Evolutionary conservation across 768 basidiomycete species (phyloP), one percentile per base, ranked within the genome.

Genomic region (Plicaturopsis crispa): DNA sequence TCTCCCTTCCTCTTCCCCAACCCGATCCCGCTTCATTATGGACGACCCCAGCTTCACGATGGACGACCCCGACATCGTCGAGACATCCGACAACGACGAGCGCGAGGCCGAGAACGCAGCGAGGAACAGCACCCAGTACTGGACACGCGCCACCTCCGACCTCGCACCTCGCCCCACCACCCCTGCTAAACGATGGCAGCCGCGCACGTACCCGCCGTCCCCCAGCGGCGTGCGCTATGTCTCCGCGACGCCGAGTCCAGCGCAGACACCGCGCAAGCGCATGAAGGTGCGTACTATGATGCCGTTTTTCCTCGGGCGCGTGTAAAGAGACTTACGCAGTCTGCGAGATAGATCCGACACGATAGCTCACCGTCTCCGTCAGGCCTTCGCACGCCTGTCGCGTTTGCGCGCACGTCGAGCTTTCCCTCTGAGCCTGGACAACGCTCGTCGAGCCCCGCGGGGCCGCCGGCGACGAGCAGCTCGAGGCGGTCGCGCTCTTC

Each of bases 71-170:
- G 75, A 75, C 31, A 50, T 72, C 34, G 70, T 82, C 11, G 76
- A 76, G 48, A 80, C 80, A 13, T 81, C 79, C 4, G 80, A 83
- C 46, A 55, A 61, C 33, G 80, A 80, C 47, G 80, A 83, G 46
- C 63, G 65, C 28, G 73, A 73, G 48, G 62, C 65, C 32, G 43
- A 71, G n/a, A 31, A 41, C 11, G 36, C 44, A 40, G 48, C 5
- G 42, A 55, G 16, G 33, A 36, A 34, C 34, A 8, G 39, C 47
- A 7, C 23, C 21, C 4, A 32, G 24, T 16, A 20, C 39, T 17
- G 38, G 30, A 2, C 7, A 40, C 32, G 3, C 24, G 41, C 36
- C 37, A 35, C 35, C 19, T 36, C 7, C n/a, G 35, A 44, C 31
- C 39, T 22, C 4, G 13, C 18, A 31, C 31, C 26, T n/a, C 32